Base-by-base conservation (phyloP, 345 rosid genomes). In the Carallia pectinifolia region DNA sequence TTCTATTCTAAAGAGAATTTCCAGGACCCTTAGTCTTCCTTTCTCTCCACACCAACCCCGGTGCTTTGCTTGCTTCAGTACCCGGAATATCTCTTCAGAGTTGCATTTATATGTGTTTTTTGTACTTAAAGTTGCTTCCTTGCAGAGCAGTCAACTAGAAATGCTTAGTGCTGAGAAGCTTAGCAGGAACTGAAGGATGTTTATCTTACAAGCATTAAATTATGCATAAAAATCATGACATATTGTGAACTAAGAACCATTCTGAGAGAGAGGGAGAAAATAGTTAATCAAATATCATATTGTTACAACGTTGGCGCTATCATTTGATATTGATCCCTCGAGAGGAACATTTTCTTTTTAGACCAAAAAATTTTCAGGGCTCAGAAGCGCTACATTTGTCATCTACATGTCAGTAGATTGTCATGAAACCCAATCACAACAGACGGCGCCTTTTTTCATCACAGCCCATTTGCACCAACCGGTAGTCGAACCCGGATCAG, bases 401-500 rank as follows among this genome's bases (percentile, higher is more conserved):
- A 27, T 9, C 60, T 1, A 0, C 2, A 1, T 3, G 2, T 55
- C 59, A 3, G 16, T 7, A 2, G 33, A 13, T 3, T 13, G 60
- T 56, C 31, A 56, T 8, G 31, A 13, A 23, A 23, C 60, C 60
- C 31, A 8, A 27, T 23, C 33, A 8, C 23, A 13, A 56, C 33
- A 0, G 13, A 1, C 23, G 0, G 4, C 23, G 33, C 33, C 33
- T 2, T 0, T 1, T 7, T 2, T 56, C 60, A 0, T 56, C 60
- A 56, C 33, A 56, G 60, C 60, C 23, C 60, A 7, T 0, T 0
- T 56, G 33, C 33, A 56, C 60, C 87, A 84, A 85, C 80, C 81
- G 84, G 82, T 77, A 71, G 76, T 85, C 85, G 89, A 89, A 85
- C 92, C 86, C 85, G 85, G 92, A 89, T 83, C 87, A 80, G 84